phyloP scores from a whole-genome alignment of 2,329 filamentous ascomycete species.

The Verticillium tricorpus region DNA sequence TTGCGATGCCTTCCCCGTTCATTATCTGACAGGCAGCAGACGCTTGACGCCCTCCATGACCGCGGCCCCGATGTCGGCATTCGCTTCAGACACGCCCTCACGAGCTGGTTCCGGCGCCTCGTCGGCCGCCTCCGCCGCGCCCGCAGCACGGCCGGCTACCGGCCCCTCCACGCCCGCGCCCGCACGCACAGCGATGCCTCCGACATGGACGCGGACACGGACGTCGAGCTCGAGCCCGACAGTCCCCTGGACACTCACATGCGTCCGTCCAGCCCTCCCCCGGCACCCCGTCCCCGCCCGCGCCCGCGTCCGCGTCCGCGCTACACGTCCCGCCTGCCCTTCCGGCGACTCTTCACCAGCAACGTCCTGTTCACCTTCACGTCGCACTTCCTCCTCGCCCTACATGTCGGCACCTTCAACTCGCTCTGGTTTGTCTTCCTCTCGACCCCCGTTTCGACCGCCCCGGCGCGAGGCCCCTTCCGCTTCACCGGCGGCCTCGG shows the following conservation, averaged over 20 bases:
- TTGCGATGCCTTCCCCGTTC: background rate
- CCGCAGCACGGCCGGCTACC: slow-evolving; percentile 20
- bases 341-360: slow-evolving; percentile 49
- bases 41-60: slow-evolving; percentile 39
- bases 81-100: slow-evolving; percentile 32
- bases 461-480: slow-evolving; percentile 39
- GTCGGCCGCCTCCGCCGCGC: slow-evolving; percentile 11
- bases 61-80: slow-evolving; percentile 35
- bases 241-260: background rate
- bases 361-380: slow-evolving; percentile 52
- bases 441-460: slow-evolving; percentile 56
- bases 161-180: slow-evolving; percentile 23
- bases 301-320: slow-evolving; percentile 26
- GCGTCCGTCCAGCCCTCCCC: slow-evolving; percentile 14
- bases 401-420: slow-evolving; percentile 74
- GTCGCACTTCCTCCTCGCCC: slow-evolving; percentile 64
- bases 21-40: slow-evolving; percentile 24
- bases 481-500: slow-evolving; percentile 71
- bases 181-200: slow-evolving; percentile 19
- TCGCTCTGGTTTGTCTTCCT: slow-evolving; percentile 74
- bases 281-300: slow-evolving; percentile 1
- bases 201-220: slow-evolving; percentile 22
- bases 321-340: slow-evolving; percentile 44
- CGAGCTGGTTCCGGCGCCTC: slow-evolving; percentile 18
- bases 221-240: background rate